Conservation (phyloP, 106 monocot genomes). For the Cymbidium sinense region DNA sequence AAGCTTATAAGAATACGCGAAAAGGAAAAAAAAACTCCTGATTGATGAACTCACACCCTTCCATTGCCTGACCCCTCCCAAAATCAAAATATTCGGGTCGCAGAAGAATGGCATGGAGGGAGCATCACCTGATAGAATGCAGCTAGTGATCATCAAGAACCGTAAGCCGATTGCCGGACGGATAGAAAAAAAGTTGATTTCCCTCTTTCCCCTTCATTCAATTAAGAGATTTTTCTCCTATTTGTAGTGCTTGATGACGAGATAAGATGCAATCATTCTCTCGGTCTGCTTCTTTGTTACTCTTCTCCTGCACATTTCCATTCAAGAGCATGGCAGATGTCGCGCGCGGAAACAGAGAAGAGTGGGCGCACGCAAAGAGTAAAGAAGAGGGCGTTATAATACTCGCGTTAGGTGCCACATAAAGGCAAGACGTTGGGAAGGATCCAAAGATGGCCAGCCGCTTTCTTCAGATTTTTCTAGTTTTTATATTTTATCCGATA, state of each 20-base stretch:
- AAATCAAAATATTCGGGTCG: background rate
- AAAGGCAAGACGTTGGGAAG: conserved; percentile 2
- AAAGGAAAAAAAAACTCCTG: background rate
- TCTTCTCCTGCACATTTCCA: background rate
- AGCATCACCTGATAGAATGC: background rate
- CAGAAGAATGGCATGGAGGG: background rate
- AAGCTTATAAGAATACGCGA: background rate
- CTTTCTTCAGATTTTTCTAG: background rate
- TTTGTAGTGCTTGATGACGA: background rate
- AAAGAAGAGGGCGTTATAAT: background rate
- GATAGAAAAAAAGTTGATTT: background rate
- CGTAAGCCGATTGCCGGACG: background rate
- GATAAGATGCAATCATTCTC: background rate
- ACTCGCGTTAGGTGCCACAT: background rate
- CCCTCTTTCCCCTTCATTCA: background rate
- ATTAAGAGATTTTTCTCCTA: background rate
- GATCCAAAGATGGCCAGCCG: background rate
- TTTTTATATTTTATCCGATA: background rate
- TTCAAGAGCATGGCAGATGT: background rate
- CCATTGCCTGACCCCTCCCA: background rate
- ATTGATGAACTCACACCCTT: background rate
- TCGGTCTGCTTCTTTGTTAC: background rate
- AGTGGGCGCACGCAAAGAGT: background rate
- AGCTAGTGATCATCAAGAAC: background rate
- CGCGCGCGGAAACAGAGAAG: background rate